Evolutionary conservation across 2,329 filamentous ascomycete genomes (phyloP), one percentile per base, ranked within the genome.

Genomic region (Chaetomiaceae sp.): DNA sequence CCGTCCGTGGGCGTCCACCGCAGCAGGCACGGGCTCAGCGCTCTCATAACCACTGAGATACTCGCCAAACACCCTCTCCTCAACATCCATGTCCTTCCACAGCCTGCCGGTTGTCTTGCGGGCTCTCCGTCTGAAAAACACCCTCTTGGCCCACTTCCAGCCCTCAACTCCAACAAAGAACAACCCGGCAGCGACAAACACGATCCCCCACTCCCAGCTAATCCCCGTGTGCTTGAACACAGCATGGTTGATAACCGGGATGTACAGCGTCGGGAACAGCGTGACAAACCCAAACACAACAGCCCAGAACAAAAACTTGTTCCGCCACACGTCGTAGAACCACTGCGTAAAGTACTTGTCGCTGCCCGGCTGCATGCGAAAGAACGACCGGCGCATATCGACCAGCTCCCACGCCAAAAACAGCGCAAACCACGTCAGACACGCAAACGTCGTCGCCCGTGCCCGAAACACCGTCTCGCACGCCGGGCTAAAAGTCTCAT

Each of bases 351-450:
- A 61, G 68, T 73, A 78, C 25, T 70, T 65, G 53, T 73, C 66
- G 64, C 73, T 70, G 20, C 75, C 71, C 1, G 74, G 73, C 55
- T 82, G 73, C 79, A 87, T 85, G 59, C 75, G 73, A 70, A 89
- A 89, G 59, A 89, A 76, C 13, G 80, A 84, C 34, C 82, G 79
- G 17, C 79, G 78, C 68, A 85, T 82, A 58, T 87, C 81, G 62
- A 87, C 81, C 60, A 87, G 82, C 66, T 89, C 84, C 85, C 85
- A 88, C 0, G 85, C 82, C 0, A 85, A 79, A 53, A 87, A 77
- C 5, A 89, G 71, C 1, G 86, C 74, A 40, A 83, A 74, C 72
- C 85, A 87, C 35, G 82, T 86, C 23, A 89, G 66, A 12, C 81
- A 83, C 0, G 84, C 81, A 61, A 86, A 89, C 2, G 82, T 84